Conservation (phyloP, 2,329 filamentous ascomycete species). For the Stenocarpella maydis region DNA sequence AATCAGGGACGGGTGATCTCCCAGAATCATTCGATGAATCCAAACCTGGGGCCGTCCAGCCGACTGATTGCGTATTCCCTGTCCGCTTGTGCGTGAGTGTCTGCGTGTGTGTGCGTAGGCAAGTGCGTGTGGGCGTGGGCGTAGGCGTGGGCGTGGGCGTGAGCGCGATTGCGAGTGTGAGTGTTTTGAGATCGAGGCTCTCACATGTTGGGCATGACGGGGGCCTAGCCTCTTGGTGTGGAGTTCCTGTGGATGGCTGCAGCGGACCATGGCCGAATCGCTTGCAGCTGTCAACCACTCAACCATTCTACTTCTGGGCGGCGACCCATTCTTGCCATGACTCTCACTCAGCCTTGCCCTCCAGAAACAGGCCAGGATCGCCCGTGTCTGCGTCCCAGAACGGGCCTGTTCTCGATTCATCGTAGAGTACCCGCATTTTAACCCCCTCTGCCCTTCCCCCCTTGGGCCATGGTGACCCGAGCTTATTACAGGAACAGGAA, state of each 20-base stretch:
- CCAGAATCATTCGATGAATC: constrained; percentile 30
- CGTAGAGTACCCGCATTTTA: constrained; percentile 26
- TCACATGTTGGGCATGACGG: constrained; percentile 15
- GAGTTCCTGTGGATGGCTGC: constrained; percentile 5
- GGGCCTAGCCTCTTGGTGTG: constrained; percentile 18
- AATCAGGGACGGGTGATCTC: constrained; percentile 27
- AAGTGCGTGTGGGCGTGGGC: no score
- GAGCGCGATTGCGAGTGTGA: no score
- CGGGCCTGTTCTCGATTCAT: constrained; percentile 28
- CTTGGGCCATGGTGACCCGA: constrained; percentile 12
- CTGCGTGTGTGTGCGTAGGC: no score
- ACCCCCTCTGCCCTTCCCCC: constrained; percentile 18
- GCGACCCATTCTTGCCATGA: constrained; percentile 20
- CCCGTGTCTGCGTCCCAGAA: constrained; percentile 27
- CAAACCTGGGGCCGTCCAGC: constrained; percentile 17
- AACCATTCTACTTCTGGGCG: constrained; percentile 22
- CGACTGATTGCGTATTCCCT: constrained; percentile 20
- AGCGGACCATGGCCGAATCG: constrained; percentile 26
- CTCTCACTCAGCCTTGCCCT: constrained; percentile 29
- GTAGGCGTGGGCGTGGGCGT: no score
- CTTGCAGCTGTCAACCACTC: constrained; percentile 27
- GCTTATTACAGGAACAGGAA: constrained; percentile 34
- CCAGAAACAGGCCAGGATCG: constrained; percentile 28
- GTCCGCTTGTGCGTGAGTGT: constrained; percentile 11
- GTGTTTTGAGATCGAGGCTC: background rate